Evolutionary conservation across 352 stramenopile species (phyloP), one percentile per base, ranked within the genome.

Genomic region (Pythium aristosporum): DNA sequence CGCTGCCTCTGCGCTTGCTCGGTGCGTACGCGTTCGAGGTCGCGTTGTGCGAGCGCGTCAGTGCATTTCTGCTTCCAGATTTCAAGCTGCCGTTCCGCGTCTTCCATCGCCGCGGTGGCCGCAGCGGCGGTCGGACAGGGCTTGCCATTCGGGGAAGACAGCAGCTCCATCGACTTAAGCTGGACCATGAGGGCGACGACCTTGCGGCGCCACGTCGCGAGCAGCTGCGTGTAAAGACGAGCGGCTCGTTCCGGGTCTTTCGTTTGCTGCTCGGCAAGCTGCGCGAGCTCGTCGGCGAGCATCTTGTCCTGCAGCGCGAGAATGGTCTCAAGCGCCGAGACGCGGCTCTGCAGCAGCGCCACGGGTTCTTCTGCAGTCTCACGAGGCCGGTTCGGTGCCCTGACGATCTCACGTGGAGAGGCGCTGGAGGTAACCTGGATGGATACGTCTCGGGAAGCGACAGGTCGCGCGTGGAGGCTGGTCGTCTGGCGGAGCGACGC

Each of bases 21-120:
- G 0, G 53, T 55, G 32, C 68, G 67, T 15, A 85, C 72, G 28
- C 73, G 63, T 43, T 87, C 74, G 48, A 88, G 39, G 58, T 91
- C 76, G 12, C 80, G 77, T 53, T 90, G 80, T n/a, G 84, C 81
- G 42, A 79, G 59, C n/a, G 71, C 68, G 65, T 92, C 84, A 11
- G 52, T 58, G 7, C 61, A 65, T 28, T 79, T 83, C 44, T 91
- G 80, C 37, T 72, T 72, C 76, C 79, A 88, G 44, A 87, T 32
- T 28, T 86, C 71, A 1, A 75, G 34, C 18, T 87, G 62, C 6
- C 72, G 59, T 42, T 69, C 58, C 3, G 78, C 63, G 0, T 71
- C 62, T 0, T 37, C 36, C 15, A 39, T 25, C 20, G 30, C 59
- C 0, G n/a, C 12, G 11, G 34, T 51, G 4, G 25, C 32, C 1